Percentiles rank a stretch among this genome's conserved stretches.
Evolutionary conservation across 768 basidiomycete species (phyloP).

Genomic region (Chalciporus piperatus): DNA sequence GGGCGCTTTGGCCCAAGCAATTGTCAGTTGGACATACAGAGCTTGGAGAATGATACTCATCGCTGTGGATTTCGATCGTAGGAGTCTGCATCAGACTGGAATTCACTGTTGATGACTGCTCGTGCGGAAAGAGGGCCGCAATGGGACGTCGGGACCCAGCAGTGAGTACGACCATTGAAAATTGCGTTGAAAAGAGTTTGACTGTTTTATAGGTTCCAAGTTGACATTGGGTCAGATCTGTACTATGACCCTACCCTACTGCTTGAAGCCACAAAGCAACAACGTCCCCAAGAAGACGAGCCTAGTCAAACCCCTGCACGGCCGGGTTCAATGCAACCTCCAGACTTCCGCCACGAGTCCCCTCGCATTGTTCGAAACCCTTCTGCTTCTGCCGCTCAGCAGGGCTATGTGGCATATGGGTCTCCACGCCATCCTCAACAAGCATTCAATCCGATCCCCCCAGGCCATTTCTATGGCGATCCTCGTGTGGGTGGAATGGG

Average conservation of each 20-base stretch:
- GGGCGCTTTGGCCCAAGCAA: conserved; percentile 51
- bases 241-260: conserved; percentile 72
- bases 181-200: not conserved
- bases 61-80: conserved; percentile 12
- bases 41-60: not conserved
- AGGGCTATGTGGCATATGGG: conserved; percentile 24
- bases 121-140: conserved; percentile 81
- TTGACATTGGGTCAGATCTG: conserved; percentile 67
- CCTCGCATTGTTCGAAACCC: conserved; percentile 33
- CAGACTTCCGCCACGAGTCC: conserved; percentile 33
- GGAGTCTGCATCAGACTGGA: conserved; percentile 87
- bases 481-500: conserved; percentile 34
- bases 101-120: conserved; percentile 73
- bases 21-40: conserved; percentile 44
- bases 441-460: conserved; percentile 35
- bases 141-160: conserved; percentile 85
- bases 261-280: conserved; percentile 45
- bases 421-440: conserved; percentile 34
- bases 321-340: conserved; percentile 30
- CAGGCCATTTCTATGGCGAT: conserved; percentile 41
- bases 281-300: conserved; percentile 31
- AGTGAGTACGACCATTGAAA: conserved; percentile 45
- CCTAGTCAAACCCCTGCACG: conserved; percentile 18
- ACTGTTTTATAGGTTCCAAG: conserved; percentile 55
- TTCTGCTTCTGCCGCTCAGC: conserved; percentile 26